Base-by-base conservation (phyloP, 257 asterid species). In the Cruciata laevipes region DNA sequence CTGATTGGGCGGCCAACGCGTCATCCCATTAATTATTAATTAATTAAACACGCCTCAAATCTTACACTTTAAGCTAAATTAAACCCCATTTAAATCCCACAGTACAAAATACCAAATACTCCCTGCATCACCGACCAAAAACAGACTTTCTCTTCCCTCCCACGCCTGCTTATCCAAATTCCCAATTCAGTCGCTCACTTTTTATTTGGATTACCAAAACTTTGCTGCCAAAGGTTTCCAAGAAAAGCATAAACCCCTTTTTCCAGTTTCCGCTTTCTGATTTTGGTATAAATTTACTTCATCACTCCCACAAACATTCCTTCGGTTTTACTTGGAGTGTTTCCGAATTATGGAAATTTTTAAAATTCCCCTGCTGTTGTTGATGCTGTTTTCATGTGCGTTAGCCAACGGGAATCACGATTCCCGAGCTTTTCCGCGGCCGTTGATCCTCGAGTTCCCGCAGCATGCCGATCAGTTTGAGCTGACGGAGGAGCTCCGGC, bases 401-500 rank as follows among this genome's bases (percentile, higher is more conserved):
- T 37, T 78, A 0, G 69, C 83, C 17, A 53, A 70, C 67, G 78
- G 80, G 23, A 69, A 21, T 25, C 38, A 23, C 10, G 74, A 81
- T 44, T 56, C 76, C 20, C 73, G 61, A 16, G 21, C 37, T 1
- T 35, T 59, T 6, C 69, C 71, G 7, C 64, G 77, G 72, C 78
- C 87, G 30, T 32, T 82, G 71, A 79, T 82, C 37, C 14, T 74
- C 61, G 79, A 76, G 64, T 67, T 70, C 25, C 78, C 71, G 14
- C 79, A 84, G 14, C 80, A 84, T 71, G 65, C 69, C 31, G 69
- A 58, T 42, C 80, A 77, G 65, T 56, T 75, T 59, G 80, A 73
- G 4, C 52, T 71, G 68, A 66, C 67, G 0, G 77, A 59, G 40
- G 85, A 85, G 55, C 72, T 76, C 7, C 58, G 64, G 40, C 73